Evolutionary conservation across 257 asterid species (phyloP), one percentile per base, ranked within the genome.

Genomic region (Lavandula angustifolia): DNA sequence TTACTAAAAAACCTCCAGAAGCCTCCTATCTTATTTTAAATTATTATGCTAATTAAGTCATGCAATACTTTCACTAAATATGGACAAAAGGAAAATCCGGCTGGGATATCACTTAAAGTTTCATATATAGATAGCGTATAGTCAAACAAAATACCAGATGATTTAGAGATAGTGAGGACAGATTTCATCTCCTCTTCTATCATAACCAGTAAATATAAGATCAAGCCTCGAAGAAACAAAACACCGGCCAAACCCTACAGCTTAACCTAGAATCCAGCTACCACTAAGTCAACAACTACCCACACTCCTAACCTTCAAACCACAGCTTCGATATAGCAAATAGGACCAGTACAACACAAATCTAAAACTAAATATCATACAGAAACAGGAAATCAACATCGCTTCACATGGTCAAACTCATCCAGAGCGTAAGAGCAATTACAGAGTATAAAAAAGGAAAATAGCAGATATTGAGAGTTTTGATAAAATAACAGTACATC

Each of bases 281-380:
- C 8, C 42, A 11, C 6, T 8, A 31, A 31, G 10, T 41, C 56
- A 32, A 49, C 56, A 53, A 66, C 34, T 31, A 33, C 67, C 27
- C 27, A 34, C 60, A 43, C 33, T 46, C 59, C 58, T 44, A 31
- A 62, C 2, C 16, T 54, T 29, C 41, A 53, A 31, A 60, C 5
- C 52, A 49, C 57, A 68, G 38, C 60, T 44, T 37, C 48, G 6
- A 40, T 11, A 37, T 5, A 29, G 60, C 56, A 52, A 51, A 61
- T 37, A 43, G 6, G 12, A 40, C 18, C 64, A 17, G 14, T 0
- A 38, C 1, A 27, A 38, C 43, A 38, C 8, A 65, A 32, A 27
- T 4, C 38, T 3, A 68, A 69, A 12, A 27, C 22, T 11, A 9
- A 0, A 54, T 22, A 18, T 38, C 7, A 41, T 66, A 38, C 7